Percentiles rank a stretch among this genome's conserved stretches.
Conservation (phyloP, 768 basidiomycete species). For the Coprinellus aureogranulatus region DNA sequence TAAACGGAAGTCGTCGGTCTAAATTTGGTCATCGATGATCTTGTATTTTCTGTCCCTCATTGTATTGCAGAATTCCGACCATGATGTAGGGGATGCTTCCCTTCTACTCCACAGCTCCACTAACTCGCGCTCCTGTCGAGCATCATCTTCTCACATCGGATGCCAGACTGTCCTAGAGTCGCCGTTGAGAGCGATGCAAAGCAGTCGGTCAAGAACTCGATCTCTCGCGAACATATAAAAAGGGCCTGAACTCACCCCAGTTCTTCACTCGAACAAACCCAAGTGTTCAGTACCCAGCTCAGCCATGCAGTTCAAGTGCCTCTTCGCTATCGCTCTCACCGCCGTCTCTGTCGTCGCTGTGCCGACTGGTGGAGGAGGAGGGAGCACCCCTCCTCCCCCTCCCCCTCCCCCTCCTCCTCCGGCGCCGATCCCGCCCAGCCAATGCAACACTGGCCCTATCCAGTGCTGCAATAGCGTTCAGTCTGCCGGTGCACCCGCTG, state of each 20-base stretch:
- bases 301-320: slow-evolving; percentile 7
- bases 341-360: slow-evolving; percentile 10
- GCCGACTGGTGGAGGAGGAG: slow-evolving; percentile 11
- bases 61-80: neutral
- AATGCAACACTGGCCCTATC: slow-evolving; percentile 27
- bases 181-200: neutral
- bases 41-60: neutral
- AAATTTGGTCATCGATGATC: neutral
- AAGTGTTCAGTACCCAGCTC: neutral
- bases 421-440: slow-evolving; percentile 10
- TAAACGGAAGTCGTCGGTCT: neutral
- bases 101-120: neutral
- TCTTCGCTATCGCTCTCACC: slow-evolving; percentile 5
- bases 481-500: neutral
- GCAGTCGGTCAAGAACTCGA: neutral
- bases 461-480: slow-evolving; percentile 24
- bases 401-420: neutral
- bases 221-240: neutral
- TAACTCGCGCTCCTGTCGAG: too few species aligned
- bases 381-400: neutral
- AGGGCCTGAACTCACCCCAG: neutral
- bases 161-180: too few species aligned
- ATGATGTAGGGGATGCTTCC: neutral
- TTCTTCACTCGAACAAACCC: slow-evolving; percentile 4
- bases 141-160: too few species aligned